These are phyloP conservation scores for Apiospora kogelbergensis DNA, from an alignment of 2,329 filamentous ascomycete species.

Conservation along the genomic window DNA sequence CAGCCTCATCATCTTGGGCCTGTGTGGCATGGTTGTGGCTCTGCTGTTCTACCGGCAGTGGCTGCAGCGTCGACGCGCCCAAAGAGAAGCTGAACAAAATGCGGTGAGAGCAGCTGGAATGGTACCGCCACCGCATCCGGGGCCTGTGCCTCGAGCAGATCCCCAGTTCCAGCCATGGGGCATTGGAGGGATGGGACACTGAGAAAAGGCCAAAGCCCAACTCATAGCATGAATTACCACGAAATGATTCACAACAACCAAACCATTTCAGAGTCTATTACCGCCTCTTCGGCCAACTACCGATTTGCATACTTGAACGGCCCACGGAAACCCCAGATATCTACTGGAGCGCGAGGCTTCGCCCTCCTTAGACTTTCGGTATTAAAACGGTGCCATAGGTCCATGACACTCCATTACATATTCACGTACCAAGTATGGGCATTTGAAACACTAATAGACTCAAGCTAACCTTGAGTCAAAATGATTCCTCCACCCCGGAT, in stretches of 20 bases:
- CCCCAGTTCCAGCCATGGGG: conserved; percentile 62
- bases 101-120: conserved; percentile 22
- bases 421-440: neutral
- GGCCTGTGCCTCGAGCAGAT: conserved; percentile 43
- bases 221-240: neutral
- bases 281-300: neutral
- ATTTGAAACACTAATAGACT: neutral
- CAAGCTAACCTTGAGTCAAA: neutral
- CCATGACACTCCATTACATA: neutral
- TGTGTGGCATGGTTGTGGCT: conserved; percentile 72
- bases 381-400: neutral
- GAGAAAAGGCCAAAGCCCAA: neutral
- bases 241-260: neutral
- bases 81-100: conserved; percentile 35
- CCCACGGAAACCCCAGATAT: neutral
- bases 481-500: neutral
- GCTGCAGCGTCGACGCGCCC: conserved; percentile 54
- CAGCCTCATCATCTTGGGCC: conserved; percentile 76
- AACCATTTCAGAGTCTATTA: neutral
- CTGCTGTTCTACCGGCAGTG: conserved; percentile 81
- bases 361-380: neutral
- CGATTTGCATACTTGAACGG: neutral
- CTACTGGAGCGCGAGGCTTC: neutral
- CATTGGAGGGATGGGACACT: conserved; percentile 29
- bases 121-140: conserved; percentile 23